A percentile compares a stretch with the other conserved stretches of the same genome.
phyloP scores from a whole-genome alignment of 768 basidiomycete species.

The Termitomyces sp. region DNA sequence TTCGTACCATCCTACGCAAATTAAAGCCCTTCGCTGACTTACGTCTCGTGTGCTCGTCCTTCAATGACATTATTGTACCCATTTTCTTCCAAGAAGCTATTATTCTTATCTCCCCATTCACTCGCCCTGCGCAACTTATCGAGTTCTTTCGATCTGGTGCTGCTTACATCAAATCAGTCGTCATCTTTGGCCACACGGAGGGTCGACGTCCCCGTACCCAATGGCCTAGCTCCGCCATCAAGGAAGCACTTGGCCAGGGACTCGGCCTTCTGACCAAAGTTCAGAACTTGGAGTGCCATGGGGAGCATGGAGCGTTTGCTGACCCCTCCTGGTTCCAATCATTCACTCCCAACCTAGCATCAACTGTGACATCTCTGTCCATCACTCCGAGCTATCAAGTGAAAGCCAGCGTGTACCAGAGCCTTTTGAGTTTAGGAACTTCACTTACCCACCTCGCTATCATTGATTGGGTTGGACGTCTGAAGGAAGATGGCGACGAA shows the following conservation, averaged over 20 bases:
- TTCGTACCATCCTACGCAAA: constrained; percentile 1
- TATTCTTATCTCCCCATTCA: constrained; percentile 1
- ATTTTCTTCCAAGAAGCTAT: constrained; percentile 5
- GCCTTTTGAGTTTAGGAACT: not conserved
- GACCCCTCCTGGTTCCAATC: constrained; percentile 4
- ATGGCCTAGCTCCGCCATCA: constrained; percentile 3
- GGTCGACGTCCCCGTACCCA: constrained; percentile 1
- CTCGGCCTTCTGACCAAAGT: constrained; percentile 7
- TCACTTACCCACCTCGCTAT: constrained; percentile 5
- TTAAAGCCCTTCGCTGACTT: constrained; percentile 4
- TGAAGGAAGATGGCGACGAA: constrained; percentile 1
- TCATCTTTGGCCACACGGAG: constrained; percentile 6
- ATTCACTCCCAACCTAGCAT: constrained; percentile 1
- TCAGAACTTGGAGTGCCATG: constrained; percentile 6
- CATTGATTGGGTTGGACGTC: constrained; percentile 4
- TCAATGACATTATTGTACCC: constrained; percentile 1
- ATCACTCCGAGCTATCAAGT: constrained; percentile 5
- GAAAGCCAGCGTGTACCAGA: constrained; percentile 1
- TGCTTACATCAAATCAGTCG: not conserved
- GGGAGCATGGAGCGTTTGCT: constrained; percentile 4
- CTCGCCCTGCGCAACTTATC: constrained; percentile 1
- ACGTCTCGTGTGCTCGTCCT: constrained; percentile 4
- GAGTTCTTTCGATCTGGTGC: constrained; percentile 5
- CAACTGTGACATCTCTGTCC: not conserved
- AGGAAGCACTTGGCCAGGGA: constrained; percentile 4